Evolutionary conservation across 2,329 filamentous ascomycete genomes (phyloP), one percentile per base, ranked within the genome.

Genomic region (Colletotrichum somersetense): DNA sequence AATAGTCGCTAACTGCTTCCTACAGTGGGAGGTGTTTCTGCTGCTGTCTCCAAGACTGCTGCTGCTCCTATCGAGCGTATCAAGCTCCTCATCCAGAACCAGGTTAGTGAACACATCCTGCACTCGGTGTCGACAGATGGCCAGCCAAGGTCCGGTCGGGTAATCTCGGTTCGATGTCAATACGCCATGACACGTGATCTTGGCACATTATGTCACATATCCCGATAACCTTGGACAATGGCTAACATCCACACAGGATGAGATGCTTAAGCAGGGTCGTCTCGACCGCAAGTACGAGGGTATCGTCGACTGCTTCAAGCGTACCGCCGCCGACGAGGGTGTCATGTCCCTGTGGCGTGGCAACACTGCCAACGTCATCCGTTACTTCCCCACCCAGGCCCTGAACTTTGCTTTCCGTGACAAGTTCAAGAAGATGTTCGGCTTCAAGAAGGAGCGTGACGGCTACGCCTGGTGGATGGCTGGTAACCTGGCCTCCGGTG

Each of bases 351-450:
- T 99, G 82, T 99, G 96, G 96, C 92, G 96, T 92, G 96, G 96
- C 88, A 99, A 99, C 94, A 99, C 96, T 85, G 96, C 96, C 94
- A 99, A 99, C 93, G 96, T 99, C 87, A 97, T 99, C 91, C 96
- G 96, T 93, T 99, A 99, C 91, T 99, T 99, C 94, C 96, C 96
- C 80, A 99, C 96, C 86, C 96, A 99, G 92, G 96, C 96, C 82
- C 91, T 99, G 86, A 99, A 99, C 95, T 99, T 99, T 85, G 96
- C 96, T 85, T 99, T 99, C 96, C 96, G 96, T 87, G 96, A 99
- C 88, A 98, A 97, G 92, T 99, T 98, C 95, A 99, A 99, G 95
- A 91, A 93, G 84, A 97, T 99, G 95, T 99, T 99, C 92, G 93
- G 94, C 85, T 99, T 94, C 95, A 99, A 98, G 95, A 98, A 98